Conservation (phyloP, 2,329 filamentous ascomycete species). For the Dactylellina parvicollis region DNA sequence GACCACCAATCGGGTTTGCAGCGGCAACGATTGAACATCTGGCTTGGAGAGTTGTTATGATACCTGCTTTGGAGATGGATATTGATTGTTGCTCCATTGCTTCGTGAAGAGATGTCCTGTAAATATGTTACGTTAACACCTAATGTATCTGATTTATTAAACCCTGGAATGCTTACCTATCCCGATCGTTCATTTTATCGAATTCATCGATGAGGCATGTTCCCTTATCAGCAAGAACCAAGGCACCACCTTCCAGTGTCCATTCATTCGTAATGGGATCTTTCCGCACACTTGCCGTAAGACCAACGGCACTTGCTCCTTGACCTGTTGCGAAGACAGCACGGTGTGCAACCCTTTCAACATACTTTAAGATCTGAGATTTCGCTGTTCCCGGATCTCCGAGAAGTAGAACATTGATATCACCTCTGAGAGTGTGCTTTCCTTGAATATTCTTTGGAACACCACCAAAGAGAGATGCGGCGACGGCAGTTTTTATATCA, state of each 20-base stretch:
- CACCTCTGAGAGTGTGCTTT: conserved; percentile 88
- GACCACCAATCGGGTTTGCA: conserved; percentile 93
- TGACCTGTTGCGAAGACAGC: conserved; percentile 98
- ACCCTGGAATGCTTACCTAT: conserved; percentile 63
- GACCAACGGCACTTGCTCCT: conserved; percentile 94
- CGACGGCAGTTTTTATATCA: conserved; percentile 96
- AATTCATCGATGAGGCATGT: conserved; percentile 98
- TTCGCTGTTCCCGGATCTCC: conserved; percentile 98
- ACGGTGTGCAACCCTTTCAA: conserved; percentile 95
- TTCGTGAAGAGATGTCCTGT: conserved; percentile 92
- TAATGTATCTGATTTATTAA: no score
- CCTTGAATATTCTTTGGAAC: conserved; percentile 91
- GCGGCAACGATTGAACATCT: conserved; percentile 96
- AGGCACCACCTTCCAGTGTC: conserved; percentile 94
- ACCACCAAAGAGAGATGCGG: conserved; percentile 91
- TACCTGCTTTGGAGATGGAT: conserved; percentile 97
- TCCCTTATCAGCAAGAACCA: conserved; percentile 92
- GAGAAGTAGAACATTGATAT: conserved; percentile 96
- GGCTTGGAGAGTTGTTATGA: conserved; percentile 95
- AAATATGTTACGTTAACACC: not conserved
- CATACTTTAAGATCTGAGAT: conserved; percentile 95
- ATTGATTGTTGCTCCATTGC: conserved; percentile 99
- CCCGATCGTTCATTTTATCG: conserved; percentile 99
- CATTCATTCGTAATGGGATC: conserved; percentile 96
- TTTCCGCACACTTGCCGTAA: conserved; percentile 93